Base-by-base conservation (phyloP, 2,329 filamentous ascomycete species). In the Fusarium sacchari region DNA sequence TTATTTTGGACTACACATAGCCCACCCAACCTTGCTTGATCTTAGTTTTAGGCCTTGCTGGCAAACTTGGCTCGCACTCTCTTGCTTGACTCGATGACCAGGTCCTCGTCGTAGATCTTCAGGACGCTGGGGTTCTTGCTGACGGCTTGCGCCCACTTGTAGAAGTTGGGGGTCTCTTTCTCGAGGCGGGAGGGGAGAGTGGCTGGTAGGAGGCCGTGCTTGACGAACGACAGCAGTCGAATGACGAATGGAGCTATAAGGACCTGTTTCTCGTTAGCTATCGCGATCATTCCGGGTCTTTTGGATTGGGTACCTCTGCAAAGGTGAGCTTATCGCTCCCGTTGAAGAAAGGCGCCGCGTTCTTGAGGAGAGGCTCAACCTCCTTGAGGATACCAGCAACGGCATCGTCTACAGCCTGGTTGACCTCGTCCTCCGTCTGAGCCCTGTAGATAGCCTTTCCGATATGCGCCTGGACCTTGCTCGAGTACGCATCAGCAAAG, bases 401-500 rank as follows among this genome's bases (percentile, higher is more conserved):
- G n/a, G 89, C 83, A 14, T 87, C 86, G 28, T 87, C 81, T 0
- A 81, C 84, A 7, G 87, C 78, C 6, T 82, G 82, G 3, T 87
- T 84, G 10, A 85, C 84, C 52, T 90, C 90, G 11, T 83, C 86
- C 4, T 86, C 84, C 1, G 82, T 82, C 52, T 85, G 83, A 2
- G 88, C 49, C 12, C 49, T 83, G 10, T 84, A 80, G n/a, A 89
- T 69, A 18, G 85, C 79, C 67, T 86, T 86, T 68, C 84, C 83
- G 40, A 88, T 81, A 44, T 83, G 79, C 2, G 83, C 75, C 13
- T 87, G 84, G 58, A 91, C 85, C 80, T 94, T 94, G 78, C 2
- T 70, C 20, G 82, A 86, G 74, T 88, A 95, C 0, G 92, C 87
- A 75, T 95, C 93, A 49, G 89, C 88, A 78, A 96, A 95, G 82